Conservation (phyloP, 441 rosid species). For the Adansonia grandidieri region DNA sequence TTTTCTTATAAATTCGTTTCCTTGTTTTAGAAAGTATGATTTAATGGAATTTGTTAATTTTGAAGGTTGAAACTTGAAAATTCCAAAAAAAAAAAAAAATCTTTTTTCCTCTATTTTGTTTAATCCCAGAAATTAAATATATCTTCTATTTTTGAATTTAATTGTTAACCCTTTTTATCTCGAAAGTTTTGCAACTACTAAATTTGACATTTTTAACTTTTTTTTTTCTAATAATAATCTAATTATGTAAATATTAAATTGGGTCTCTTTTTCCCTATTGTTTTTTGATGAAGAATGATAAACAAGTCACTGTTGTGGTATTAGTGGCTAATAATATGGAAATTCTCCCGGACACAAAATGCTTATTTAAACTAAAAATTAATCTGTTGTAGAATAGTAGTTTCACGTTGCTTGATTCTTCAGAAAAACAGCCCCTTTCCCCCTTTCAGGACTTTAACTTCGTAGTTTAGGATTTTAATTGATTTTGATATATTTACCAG, state of each 20-base stretch:
- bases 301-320: background rate
- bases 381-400: background rate
- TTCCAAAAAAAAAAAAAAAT: background rate
- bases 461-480: background rate
- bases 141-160: background rate
- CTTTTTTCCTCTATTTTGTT: background rate
- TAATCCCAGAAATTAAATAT: background rate
- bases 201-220: background rate
- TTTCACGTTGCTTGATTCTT: background rate
- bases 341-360: constrained; percentile 1
- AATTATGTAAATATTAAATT: background rate
- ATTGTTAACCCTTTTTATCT: background rate
- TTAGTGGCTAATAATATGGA: background rate
- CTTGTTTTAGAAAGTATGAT: constrained; percentile 5
- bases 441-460: background rate
- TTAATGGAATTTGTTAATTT: background rate
- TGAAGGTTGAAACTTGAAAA: background rate
- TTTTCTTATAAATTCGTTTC: background rate
- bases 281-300: background rate
- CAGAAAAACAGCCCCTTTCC: background rate
- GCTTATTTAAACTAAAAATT: background rate
- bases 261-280: background rate
- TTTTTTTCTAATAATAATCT: background rate
- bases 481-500: background rate
- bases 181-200: background rate